Evolutionary conservation across 495 filamentous ascomycete genomes (phyloP).

Genomic region (Penicillium herquei): DNA sequence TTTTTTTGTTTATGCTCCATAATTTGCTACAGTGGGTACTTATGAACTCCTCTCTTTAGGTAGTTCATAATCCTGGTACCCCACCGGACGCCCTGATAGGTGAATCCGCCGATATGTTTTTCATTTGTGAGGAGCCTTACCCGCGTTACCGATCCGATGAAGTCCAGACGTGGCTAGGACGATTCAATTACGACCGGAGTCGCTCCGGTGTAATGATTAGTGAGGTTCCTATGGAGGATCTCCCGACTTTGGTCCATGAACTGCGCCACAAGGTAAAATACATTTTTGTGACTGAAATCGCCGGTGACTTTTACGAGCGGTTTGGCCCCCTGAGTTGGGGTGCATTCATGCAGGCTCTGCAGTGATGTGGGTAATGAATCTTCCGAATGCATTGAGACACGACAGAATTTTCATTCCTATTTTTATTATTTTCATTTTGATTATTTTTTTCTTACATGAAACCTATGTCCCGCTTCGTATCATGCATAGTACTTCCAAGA

Average conservation of each 20-base stretch:
- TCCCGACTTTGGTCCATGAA: background rate
- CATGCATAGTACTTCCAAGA: background rate
- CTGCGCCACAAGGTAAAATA: background rate
- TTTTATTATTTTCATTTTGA: background rate
- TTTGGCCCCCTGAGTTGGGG: slow-evolving; percentile 2
- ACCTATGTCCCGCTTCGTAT: background rate
- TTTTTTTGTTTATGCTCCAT: too few relatives aligned
- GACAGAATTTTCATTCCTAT: background rate
- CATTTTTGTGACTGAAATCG: slow-evolving; percentile 2
- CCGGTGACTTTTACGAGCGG: slow-evolving; percentile 6
- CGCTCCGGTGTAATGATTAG: slow-evolving; percentile 2
- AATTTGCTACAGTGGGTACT: background rate
- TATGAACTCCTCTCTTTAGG: background rate
- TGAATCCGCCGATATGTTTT: slow-evolving; percentile 3
- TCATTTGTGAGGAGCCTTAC: slow-evolving; percentile 4
- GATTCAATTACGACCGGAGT: background rate
- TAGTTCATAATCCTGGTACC: slow-evolving; percentile 1
- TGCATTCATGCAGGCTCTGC: slow-evolving; percentile 1
- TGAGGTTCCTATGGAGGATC: background rate
- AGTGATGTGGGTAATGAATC: background rate
- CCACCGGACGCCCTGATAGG: background rate
- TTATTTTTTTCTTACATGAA: background rate
- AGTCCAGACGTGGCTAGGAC: slow-evolving; percentile 1
- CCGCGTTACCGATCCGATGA: slow-evolving; percentile 2
- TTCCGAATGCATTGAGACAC: too few relatives aligned